Conservation (phyloP, 441 rosid genomes). For the Erysimum pusillum region DNA sequence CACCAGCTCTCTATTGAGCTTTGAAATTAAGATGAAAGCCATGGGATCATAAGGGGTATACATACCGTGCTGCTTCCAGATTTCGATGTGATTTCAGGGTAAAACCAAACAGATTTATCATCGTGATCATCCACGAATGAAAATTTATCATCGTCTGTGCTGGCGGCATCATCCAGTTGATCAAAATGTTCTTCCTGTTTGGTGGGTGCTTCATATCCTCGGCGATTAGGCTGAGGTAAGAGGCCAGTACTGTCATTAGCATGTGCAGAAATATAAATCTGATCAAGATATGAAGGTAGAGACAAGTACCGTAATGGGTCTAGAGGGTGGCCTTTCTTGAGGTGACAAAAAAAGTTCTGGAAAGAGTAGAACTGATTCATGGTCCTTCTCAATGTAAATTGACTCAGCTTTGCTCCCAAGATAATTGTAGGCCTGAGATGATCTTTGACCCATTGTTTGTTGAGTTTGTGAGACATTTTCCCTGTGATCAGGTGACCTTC, state of each 20-base stretch:
- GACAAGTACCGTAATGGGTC: slow-evolving; percentile 41
- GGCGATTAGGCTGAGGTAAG: slow-evolving; percentile 41
- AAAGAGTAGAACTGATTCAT: slow-evolving; percentile 44
- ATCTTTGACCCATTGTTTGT: slow-evolving; percentile 1
- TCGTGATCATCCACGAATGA: slow-evolving; percentile 47
- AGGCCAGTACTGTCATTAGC: slow-evolving; percentile 29
- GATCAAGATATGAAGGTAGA: slow-evolving; percentile 22
- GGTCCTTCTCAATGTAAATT: slow-evolving; percentile 32
- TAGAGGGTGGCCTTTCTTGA: slow-evolving; percentile 41
- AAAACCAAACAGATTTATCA: slow-evolving; percentile 27
- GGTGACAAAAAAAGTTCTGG: slow-evolving; percentile 47
- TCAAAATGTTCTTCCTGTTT: slow-evolving; percentile 34
- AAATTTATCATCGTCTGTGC: slow-evolving; percentile 45
- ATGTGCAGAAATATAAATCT: neutral
- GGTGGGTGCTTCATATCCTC: slow-evolving; percentile 37
- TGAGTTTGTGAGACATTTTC: slow-evolving; percentile 32
- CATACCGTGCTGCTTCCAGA: slow-evolving; percentile 42
- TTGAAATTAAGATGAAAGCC: neutral
- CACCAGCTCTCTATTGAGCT: neutral
- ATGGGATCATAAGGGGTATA: slow-evolving; percentile 13
- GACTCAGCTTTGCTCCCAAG: slow-evolving; percentile 39
- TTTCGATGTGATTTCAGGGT: slow-evolving; percentile 36
- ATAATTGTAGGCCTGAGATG: slow-evolving; percentile 26
- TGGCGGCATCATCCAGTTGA: slow-evolving; percentile 28
- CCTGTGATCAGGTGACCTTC: slow-evolving; percentile 36